A percentile compares a stretch with the other conserved stretches of the same genome.
These are phyloP conservation scores for Vaucheria bursata DNA, from an alignment of 352 stramenopile genomes.

Conservation along the genomic window DNA sequence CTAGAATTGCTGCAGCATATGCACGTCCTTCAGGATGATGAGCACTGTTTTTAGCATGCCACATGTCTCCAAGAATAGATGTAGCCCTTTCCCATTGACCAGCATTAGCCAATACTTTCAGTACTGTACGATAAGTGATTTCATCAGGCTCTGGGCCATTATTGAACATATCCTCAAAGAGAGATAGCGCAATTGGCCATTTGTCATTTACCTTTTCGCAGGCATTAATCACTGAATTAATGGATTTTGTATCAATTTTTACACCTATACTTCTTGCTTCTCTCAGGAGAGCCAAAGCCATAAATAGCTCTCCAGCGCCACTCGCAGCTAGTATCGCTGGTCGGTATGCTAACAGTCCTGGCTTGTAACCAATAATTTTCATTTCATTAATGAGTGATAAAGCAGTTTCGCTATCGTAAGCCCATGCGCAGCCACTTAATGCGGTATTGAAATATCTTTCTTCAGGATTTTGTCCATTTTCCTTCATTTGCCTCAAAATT, in stretches of 20 bases:
- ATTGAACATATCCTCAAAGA: not conserved
- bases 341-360: not conserved
- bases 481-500: not conserved
- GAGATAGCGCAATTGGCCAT: not conserved
- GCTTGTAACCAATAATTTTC: not conserved
- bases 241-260: not conserved
- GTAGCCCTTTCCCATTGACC: constrained; percentile 18
- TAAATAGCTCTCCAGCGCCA: not conserved
- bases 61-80: constrained; percentile 13
- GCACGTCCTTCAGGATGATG: not conserved
- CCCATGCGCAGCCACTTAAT: not conserved
- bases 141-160: constrained; percentile 7
- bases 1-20: not conserved
- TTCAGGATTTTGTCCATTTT: not conserved
- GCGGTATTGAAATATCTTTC: not conserved
- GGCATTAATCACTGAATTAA: not conserved
- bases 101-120: constrained; percentile 12
- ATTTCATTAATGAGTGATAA: not conserved
- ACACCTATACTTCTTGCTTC: not conserved
- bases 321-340: not conserved
- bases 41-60: not conserved
- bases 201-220: not conserved
- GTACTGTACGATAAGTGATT: constrained; percentile 14
- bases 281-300: not conserved
- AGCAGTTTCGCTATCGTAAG: not conserved